Percentiles rank a stretch among this genome's conserved stretches.
Conservation (phyloP, 495 filamentous ascomycete species). For the Ascodesmis nigricans region DNA sequence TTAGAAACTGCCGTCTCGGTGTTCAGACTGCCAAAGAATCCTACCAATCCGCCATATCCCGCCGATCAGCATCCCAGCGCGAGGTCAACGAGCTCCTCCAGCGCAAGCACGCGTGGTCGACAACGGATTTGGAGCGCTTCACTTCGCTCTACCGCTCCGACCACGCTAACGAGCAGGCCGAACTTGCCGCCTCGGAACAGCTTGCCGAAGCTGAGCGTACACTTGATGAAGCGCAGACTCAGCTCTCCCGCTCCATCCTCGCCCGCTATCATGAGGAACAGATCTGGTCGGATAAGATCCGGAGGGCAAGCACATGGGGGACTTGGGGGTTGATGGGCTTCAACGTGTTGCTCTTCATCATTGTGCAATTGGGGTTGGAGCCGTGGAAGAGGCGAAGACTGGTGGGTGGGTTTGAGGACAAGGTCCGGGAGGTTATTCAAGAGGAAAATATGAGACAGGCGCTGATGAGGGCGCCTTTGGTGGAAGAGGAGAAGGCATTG, state of each 20-base stretch:
- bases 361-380: slow-evolving; percentile 82
- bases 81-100: slow-evolving; percentile 89
- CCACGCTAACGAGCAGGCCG: slow-evolving; percentile 79
- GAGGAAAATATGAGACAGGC: slow-evolving; percentile 25
- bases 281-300: slow-evolving; percentile 96
- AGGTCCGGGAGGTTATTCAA: slow-evolving; percentile 63
- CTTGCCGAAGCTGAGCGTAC: slow-evolving; percentile 53
- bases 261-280: slow-evolving; percentile 95
- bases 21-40: slow-evolving; percentile 48
- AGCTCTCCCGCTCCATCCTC: slow-evolving; percentile 57
- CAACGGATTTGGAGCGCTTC: slow-evolving; percentile 78
- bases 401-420: slow-evolving; percentile 53
- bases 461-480: slow-evolving; percentile 4
- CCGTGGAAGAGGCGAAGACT: slow-evolving; percentile 69
- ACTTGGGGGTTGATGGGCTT: slow-evolving; percentile 96
- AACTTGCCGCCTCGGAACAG: slow-evolving; percentile 45
- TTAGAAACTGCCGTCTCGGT: slow-evolving; percentile 37
- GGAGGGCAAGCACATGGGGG: slow-evolving; percentile 89
- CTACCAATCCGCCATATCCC: slow-evolving; percentile 56
- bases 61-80: slow-evolving; percentile 68
- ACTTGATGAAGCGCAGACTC: slow-evolving; percentile 49
- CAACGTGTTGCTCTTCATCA: slow-evolving; percentile 72
- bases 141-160: slow-evolving; percentile 78
- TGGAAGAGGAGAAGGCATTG: background rate
- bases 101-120: slow-evolving; percentile 77